Conservation (phyloP, 306 rosid genomes). For the Fragaria vesca region DNA sequence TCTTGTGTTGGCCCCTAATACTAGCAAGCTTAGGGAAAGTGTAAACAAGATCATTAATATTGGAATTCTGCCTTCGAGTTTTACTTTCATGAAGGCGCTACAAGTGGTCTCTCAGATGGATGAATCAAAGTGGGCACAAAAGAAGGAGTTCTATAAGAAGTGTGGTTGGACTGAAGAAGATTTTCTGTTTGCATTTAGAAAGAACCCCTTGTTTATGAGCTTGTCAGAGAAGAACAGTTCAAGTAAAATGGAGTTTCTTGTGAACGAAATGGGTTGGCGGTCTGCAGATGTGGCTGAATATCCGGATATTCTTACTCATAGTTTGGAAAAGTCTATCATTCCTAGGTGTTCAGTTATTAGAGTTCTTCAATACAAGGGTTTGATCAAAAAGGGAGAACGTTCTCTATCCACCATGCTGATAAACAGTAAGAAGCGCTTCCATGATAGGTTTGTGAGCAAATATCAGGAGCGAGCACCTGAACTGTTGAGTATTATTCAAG, state of each 20-base stretch:
- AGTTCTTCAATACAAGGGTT: slow-evolving; percentile 26
- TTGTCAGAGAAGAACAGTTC: slow-evolving; percentile 18
- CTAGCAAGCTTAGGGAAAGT: slow-evolving; percentile 6
- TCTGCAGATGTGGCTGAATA: slow-evolving; percentile 14
- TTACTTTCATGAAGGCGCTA: slow-evolving; percentile 23
- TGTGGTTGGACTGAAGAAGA: slow-evolving; percentile 39
- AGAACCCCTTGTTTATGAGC: slow-evolving; percentile 24
- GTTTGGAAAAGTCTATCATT: slow-evolving; percentile 32
- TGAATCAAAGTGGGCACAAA: slow-evolving; percentile 18
- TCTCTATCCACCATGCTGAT: neutral
- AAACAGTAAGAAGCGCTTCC: neutral
- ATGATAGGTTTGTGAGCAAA: neutral
- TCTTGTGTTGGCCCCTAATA: neutral
- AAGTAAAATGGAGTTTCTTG: slow-evolving; percentile 21
- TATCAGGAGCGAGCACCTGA: slow-evolving; percentile 12
- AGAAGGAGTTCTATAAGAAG: slow-evolving; percentile 18
- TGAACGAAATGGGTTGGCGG: slow-evolving; percentile 29
- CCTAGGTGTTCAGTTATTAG: slow-evolving; percentile 45
- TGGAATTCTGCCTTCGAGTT: slow-evolving; percentile 25
- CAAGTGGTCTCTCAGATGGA: slow-evolving; percentile 10
- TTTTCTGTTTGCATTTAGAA: slow-evolving; percentile 26
- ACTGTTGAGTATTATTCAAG: neutral
- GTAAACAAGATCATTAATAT: slow-evolving; percentile 16
- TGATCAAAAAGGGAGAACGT: neutral
- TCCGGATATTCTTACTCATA: slow-evolving; percentile 16